phyloP scores from a whole-genome alignment of 2,329 filamentous ascomycete genomes.

The Cercospora canescens region DNA sequence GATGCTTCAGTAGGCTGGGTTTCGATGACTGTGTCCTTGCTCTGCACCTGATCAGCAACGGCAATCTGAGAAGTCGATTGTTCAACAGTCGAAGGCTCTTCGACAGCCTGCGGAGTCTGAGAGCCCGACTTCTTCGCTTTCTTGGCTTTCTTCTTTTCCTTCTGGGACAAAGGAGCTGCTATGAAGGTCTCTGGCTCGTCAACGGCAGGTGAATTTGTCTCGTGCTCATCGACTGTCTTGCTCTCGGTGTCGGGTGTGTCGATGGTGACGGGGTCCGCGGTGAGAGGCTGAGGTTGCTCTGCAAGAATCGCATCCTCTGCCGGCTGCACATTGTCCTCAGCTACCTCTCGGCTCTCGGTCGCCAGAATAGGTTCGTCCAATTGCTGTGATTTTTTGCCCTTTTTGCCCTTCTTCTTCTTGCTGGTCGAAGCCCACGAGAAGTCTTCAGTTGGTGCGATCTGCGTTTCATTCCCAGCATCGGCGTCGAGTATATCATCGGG shows the following conservation, averaged over 20 bases:
- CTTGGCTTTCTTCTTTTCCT: slow-evolving; percentile 24
- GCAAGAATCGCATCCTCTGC: neutral
- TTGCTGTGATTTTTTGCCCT: slow-evolving; percentile 22
- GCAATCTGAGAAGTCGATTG: neutral
- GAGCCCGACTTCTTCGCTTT: slow-evolving; percentile 19
- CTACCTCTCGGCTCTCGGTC: neutral
- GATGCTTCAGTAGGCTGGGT: too few relatives aligned
- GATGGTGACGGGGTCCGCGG: neutral
- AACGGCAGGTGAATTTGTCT: neutral
- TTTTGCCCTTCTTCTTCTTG: slow-evolving; percentile 28
- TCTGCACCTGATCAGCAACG: neutral
- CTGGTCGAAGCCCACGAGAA: slow-evolving; percentile 5
- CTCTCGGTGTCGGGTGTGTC: neutral
- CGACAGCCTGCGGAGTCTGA: slow-evolving; percentile 12
- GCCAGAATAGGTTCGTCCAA: neutral
- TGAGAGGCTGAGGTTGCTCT: neutral
- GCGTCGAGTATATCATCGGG: neutral
- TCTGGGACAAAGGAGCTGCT: slow-evolving; percentile 1
- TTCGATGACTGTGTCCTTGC: neutral
- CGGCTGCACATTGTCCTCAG: neutral
- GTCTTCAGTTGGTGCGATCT: slow-evolving; percentile 11
- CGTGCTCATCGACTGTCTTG: neutral
- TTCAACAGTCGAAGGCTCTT: neutral
- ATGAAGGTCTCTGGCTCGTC: slow-evolving; percentile 1
- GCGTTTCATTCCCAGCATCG: neutral